These are phyloP conservation scores for Nothomitra cinnamomea DNA, from an alignment of 2,329 filamentous ascomycete species.

Conservation along the genomic window DNA sequence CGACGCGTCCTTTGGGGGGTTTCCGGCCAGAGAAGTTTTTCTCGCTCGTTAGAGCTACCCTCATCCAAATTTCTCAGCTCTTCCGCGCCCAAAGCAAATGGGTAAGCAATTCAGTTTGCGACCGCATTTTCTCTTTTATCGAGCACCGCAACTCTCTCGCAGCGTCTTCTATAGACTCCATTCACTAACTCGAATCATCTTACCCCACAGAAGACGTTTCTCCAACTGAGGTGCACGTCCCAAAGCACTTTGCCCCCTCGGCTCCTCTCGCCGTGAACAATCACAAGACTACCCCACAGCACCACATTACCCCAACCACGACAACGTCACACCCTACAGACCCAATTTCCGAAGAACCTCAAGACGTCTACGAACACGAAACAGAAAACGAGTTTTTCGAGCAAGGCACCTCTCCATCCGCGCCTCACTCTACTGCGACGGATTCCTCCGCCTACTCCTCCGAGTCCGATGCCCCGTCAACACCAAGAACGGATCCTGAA, in stretches of 20 bases:
- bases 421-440: slow-evolving; percentile 18
- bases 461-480: slow-evolving; percentile 22
- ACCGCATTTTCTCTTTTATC: neutral
- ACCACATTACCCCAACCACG: neutral
- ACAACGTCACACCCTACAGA: slow-evolving; percentile 25
- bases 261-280: neutral
- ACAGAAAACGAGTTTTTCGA: slow-evolving; percentile 20
- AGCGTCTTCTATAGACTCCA: neutral
- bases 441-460: slow-evolving; percentile 16
- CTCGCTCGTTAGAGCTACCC: neutral
- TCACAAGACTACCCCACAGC: neutral
- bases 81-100: neutral
- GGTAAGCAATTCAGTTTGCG: neutral
- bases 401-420: slow-evolving; percentile 9
- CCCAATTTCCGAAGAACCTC: slow-evolving; percentile 30
- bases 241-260: neutral
- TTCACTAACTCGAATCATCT: neutral
- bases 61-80: neutral
- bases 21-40: neutral
- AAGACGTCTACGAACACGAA: slow-evolving; percentile 19
- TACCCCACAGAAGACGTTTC: too few relatives aligned
- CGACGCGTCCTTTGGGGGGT: neutral
- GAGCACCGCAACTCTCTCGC: neutral
- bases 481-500: slow-evolving; percentile 23
- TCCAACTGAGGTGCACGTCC: neutral